Evolutionary conservation across 768 basidiomycete species (phyloP).

Genomic region (Pulveroboletus sp.): DNA sequence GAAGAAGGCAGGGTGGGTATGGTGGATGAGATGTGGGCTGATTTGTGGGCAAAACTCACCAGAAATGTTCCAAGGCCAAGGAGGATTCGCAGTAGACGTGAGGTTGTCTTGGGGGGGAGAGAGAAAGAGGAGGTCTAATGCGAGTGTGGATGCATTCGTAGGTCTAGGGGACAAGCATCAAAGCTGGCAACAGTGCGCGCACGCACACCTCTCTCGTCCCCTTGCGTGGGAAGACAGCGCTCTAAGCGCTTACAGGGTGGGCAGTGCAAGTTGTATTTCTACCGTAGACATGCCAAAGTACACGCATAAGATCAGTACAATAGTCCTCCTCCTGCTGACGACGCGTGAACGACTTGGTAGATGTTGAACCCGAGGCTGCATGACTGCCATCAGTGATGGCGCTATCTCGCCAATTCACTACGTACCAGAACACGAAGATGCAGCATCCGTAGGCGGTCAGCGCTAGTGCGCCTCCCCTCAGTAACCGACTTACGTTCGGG

Average conservation of each 20-base stretch:
- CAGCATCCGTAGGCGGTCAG: constrained; percentile 70
- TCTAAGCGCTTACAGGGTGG: neutral
- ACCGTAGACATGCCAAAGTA: constrained; percentile 1
- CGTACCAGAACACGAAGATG: constrained; percentile 88
- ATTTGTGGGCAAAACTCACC: constrained; percentile 1
- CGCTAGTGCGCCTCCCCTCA: constrained; percentile 58
- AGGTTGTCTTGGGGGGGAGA: constrained; percentile 8
- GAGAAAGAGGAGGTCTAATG: constrained; percentile 13
- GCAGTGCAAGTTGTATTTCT: constrained; percentile 9
- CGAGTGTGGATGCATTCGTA: constrained; percentile 25
- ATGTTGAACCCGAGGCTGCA: constrained; percentile 75
- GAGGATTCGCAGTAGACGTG: constrained; percentile 3
- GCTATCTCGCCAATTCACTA: neutral
- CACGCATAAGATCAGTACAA: neutral
- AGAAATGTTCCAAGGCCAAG: neutral
- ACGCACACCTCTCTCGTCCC: constrained; percentile 1
- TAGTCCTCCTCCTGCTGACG: constrained; percentile 4
- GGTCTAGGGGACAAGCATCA: constrained; percentile 28
- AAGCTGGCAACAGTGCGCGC: neutral
- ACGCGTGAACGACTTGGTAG: constrained; percentile 51
- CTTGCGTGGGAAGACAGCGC: constrained; percentile 24
- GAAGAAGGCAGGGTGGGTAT: neutral
- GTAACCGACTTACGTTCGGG: constrained; percentile 44
- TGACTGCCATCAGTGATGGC: constrained; percentile 3
- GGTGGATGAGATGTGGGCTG: constrained; percentile 1